Evolutionary conservation across 345 rosid species (phyloP).

Genomic region (Eucalyptus marginata): DNA sequence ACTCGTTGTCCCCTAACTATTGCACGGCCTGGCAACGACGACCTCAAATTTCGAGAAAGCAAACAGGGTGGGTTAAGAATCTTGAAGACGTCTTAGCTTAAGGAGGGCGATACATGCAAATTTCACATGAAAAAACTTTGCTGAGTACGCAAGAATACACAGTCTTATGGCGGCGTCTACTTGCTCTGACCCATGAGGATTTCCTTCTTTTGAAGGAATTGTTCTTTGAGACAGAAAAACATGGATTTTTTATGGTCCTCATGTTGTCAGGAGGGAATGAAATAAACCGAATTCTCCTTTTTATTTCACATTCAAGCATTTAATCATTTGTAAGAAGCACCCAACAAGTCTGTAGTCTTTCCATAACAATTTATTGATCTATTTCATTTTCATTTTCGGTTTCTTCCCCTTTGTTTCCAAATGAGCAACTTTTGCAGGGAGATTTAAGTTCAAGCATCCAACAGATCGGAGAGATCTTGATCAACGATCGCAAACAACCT

Average conservation of each 20-base stretch:
- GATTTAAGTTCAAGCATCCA: neutral
- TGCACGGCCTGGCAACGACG: neutral
- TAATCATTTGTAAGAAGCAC: neutral
- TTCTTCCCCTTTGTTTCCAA: neutral
- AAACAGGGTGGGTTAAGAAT: neutral
- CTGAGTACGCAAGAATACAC: neutral
- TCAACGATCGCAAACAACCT: slow-evolving; percentile 32
- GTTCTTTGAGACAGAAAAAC: neutral
- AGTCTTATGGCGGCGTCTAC: neutral
- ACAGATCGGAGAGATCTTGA: slow-evolving; percentile 18
- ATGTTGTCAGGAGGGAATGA: neutral
- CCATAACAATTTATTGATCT: neutral
- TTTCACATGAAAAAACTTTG: neutral
- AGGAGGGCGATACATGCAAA: neutral
- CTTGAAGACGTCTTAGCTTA: neutral
- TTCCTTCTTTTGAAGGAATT: neutral
- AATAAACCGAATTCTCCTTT: neutral
- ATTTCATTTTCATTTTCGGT: neutral
- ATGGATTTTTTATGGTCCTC: too few relatives aligned
- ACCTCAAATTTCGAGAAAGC: neutral
- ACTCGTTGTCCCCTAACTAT: neutral
- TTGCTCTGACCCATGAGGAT: neutral
- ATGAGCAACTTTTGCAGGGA: neutral
- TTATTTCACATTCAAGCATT: neutral
- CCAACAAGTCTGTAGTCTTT: neutral